A percentile compares a stretch with the other conserved stretches of the same genome.
Conservation (phyloP, 345 rosid genomes). For the Zanthoxylum bungeanum region DNA sequence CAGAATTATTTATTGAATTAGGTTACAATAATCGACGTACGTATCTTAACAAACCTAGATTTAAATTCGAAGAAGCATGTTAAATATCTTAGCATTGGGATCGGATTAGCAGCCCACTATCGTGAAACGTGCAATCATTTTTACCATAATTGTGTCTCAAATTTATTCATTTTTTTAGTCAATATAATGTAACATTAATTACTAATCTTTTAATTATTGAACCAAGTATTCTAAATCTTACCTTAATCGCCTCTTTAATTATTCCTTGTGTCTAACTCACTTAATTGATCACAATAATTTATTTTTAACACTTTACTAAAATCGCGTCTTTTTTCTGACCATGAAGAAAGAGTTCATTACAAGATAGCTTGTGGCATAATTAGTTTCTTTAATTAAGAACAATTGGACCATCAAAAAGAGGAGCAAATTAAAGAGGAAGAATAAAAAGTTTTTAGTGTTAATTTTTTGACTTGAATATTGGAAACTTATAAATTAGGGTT, state of each 20-base stretch:
- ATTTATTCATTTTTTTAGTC: not conserved
- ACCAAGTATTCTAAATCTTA: not conserved
- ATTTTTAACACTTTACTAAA: not conserved
- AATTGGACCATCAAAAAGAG: not conserved
- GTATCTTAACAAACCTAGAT: too few species aligned
- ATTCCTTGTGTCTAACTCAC: conserved; percentile 12
- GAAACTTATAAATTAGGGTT: not conserved
- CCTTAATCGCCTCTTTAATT: conserved; percentile 14
- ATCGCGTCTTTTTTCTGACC: not conserved
- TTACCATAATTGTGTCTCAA: conserved; percentile 8
- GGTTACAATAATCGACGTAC: too few species aligned
- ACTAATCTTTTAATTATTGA: not conserved
- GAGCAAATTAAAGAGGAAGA: not conserved
- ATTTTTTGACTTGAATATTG: not conserved
- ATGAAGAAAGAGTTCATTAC: not conserved
- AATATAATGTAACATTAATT: not conserved
- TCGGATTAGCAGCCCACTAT: too few species aligned
- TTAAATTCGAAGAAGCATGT: too few species aligned
- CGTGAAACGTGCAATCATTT: conserved; percentile 28
- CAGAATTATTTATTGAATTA: too few species aligned
- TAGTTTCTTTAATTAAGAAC: not conserved
- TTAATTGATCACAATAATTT: not conserved
- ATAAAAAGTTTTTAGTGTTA: not conserved
- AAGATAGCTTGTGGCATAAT: not conserved
- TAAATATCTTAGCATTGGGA: too few species aligned